These are phyloP conservation scores for Dianthus caryophyllus DNA, from an alignment of 148 eudicot species.

Conservation along the genomic window DNA sequence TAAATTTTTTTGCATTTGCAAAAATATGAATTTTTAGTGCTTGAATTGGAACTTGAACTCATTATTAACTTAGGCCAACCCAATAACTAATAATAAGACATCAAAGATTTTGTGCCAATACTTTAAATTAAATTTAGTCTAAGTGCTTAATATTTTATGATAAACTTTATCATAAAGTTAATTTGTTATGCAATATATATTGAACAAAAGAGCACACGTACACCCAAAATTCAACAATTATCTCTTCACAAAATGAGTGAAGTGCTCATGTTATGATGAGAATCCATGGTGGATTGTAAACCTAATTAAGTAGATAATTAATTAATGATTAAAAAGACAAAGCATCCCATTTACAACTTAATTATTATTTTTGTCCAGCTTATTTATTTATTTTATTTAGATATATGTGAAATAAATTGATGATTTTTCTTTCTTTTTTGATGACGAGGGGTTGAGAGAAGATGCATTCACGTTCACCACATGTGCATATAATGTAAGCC, in stretches of 20 bases:
- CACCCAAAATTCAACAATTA: constrained; percentile 27
- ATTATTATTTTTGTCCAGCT: too few species aligned
- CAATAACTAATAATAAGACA: constrained; percentile 16
- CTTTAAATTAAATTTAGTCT: constrained; percentile 5
- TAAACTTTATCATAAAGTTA: constrained; percentile 19
- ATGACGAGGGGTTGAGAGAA: too few species aligned
- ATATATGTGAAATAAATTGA: too few species aligned
- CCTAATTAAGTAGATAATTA: constrained; percentile 7
- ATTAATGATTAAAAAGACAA: neutral
- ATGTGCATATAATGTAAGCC: too few species aligned
- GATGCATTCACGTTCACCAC: too few species aligned
- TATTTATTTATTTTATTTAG: too few species aligned
- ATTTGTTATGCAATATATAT: constrained; percentile 17
- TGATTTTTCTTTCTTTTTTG: too few species aligned
- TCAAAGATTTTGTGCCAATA: constrained; percentile 10
- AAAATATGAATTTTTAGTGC: constrained; percentile 25
- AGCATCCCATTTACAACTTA: constrained; percentile 18
- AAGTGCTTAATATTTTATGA: constrained; percentile 29
- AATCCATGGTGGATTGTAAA: constrained; percentile 20
- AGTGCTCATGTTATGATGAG: constrained; percentile 31
- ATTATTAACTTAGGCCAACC: constrained; percentile 29
- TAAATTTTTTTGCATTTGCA: constrained; percentile 17
- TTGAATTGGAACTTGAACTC: constrained; percentile 52
- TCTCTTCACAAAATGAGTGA: constrained; percentile 21
- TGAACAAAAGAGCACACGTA: constrained; percentile 25